These are phyloP conservation scores for Ceratobasidium sp. DNA, from an alignment of 1,284 basidiomycete genomes.

Conservation along the genomic window DNA sequence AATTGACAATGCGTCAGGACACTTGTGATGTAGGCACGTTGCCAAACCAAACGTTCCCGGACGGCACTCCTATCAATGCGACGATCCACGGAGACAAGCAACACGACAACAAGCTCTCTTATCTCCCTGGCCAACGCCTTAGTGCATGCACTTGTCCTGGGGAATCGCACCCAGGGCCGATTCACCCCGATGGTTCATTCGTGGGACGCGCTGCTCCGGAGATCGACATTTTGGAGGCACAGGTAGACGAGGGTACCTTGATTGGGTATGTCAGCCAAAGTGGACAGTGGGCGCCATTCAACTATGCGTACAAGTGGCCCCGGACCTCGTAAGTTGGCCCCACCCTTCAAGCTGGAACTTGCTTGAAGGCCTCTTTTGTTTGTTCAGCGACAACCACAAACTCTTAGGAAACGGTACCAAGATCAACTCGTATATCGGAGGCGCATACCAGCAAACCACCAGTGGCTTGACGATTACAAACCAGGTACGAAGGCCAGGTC, in stretches of 20 bases:
- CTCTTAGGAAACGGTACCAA: conserved; percentile 53
- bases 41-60: conserved; percentile 74
- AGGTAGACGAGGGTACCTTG: conserved; percentile 52
- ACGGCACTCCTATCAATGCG: conserved; percentile 58
- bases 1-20: conserved; percentile 64
- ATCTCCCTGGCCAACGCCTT: conserved; percentile 63
- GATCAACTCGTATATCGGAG: conserved; percentile 66
- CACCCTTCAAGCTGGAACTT: too few species aligned
- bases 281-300: conserved; percentile 50
- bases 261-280: conserved; percentile 48
- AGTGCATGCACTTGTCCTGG: conserved; percentile 57
- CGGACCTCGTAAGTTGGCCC: conserved; percentile 38
- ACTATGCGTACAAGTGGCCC: conserved; percentile 52
- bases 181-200: conserved; percentile 50
- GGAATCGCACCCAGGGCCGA: conserved; percentile 58
- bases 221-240: conserved; percentile 84
- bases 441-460: conserved; percentile 72
- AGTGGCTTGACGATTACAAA: conserved; percentile 64
- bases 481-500: conserved; percentile 58
- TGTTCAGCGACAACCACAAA: conserved; percentile 20
- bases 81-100: conserved; percentile 55
- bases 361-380: neutral
- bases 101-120: conserved; percentile 57
- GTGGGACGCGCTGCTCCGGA: conserved; percentile 82
- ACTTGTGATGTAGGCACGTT: conserved; percentile 86